Base-by-base conservation (phyloP, 176 grass and related monocot genomes). In the Zizania latifolia region DNA sequence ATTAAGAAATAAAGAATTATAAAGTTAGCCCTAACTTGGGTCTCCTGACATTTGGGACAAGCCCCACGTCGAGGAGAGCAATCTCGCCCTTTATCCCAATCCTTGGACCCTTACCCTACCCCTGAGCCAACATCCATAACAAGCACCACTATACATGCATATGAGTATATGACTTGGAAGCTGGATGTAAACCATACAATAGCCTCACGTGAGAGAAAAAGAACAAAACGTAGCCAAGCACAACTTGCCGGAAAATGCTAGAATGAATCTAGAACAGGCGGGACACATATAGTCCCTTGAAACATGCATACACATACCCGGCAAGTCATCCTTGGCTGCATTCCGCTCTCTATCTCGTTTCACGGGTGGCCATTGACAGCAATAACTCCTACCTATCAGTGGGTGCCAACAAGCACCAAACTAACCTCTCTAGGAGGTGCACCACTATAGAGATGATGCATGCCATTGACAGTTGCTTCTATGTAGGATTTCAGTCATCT, bases 301-400 rank as follows among this genome's bases (percentile, higher is more conserved):
- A 74, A 29, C 45, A 38, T 24, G 4, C 14, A 67, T 63, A 33
- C 22, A 37, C 71, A 54, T 82, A 65, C 44, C 66, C 70, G 89
- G 89, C 89, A 92, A 92, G 89, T 92, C 86, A 92, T 92, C 89
- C 92, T 96, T 92, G 86, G 89, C 89, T 96, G 78, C 87, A 89
- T 83, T 89, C 74, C 27, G 10, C 44, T 89, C 86, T 92, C 78
- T 77, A 26, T 76, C 81, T 81, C 78, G 5, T 77, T 73, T 92
- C 92, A 96, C 67, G 81, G 63, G 80, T 57, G 86, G 68, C 89
- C 53, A 31, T 72, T 58, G 44, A 64, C 35, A 53, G 44, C 21
- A 22, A 71, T 75, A 73, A 34, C 69, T 54, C 32, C 31, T 29
- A 22, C 60, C 51, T 83, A 39, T 35, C 34, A 36, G 34, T 67